A percentile compares a stretch with the other conserved stretches of the same genome.
Evolutionary conservation across 805 yeast species (phyloP).

Genomic region (Isabelozyma pseudorhagii): DNA sequence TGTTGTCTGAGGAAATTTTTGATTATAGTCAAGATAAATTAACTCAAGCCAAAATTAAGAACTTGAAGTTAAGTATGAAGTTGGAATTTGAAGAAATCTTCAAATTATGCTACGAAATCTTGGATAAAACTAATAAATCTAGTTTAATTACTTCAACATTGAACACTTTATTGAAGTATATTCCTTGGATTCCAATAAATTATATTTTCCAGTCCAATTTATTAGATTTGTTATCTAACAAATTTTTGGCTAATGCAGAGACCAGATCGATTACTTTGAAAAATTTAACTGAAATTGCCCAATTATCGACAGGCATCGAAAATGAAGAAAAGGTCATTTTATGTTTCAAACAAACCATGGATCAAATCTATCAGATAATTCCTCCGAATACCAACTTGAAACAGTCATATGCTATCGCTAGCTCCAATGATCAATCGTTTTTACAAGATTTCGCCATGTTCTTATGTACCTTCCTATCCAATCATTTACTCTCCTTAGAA

Average conservation of each 20-base stretch:
- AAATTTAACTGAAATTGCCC: slow-evolving; percentile 88
- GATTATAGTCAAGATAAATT: slow-evolving; percentile 94
- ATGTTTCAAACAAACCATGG: slow-evolving; percentile 72
- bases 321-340: slow-evolving; percentile 55
- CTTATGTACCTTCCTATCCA: slow-evolving; percentile 76
- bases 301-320: slow-evolving; percentile 54
- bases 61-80: slow-evolving; percentile 77
- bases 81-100: slow-evolving; percentile 92
- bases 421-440: slow-evolving; percentile 84
- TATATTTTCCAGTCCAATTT: slow-evolving; percentile 87
- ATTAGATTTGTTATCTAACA: slow-evolving; percentile 65
- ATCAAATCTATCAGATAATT: slow-evolving; percentile 62
- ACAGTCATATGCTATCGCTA: slow-evolving; percentile 68
- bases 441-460: slow-evolving; percentile 94
- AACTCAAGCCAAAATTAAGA: slow-evolving; percentile 92
- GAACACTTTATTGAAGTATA: slow-evolving; percentile 74
- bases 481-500: slow-evolving; percentile 69
- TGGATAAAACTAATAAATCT: slow-evolving; percentile 84
- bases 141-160: slow-evolving; percentile 82
- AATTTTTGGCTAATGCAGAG: slow-evolving; percentile 73
- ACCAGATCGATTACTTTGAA: slow-evolving; percentile 84
- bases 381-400: slow-evolving; percentile 73
- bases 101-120: slow-evolving; percentile 87
- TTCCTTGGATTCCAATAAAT: slow-evolving; percentile 92
- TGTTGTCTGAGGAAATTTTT: slow-evolving; percentile 92